Base-by-base conservation (phyloP, 1,284 basidiomycete species). In the Cutaneotrichosporon sp. region DNA sequence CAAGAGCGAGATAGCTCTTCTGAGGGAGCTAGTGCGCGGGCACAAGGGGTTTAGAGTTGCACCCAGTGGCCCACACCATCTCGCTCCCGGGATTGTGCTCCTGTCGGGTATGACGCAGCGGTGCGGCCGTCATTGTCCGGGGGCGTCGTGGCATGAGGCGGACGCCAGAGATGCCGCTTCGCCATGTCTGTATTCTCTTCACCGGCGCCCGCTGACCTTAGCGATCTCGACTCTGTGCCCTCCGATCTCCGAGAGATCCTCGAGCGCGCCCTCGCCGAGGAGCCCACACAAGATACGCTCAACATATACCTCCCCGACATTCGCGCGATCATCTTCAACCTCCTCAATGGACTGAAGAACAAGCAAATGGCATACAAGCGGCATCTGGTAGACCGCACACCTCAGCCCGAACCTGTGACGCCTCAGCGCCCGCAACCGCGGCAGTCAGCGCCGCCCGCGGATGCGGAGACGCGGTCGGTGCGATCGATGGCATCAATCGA, bases 231-330 rank as follows among this genome's bases (percentile, higher is more conserved):
- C 73, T 83, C 86, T 8, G 91, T 99, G 2, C 96, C 97, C 2
- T 87, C 92, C 68, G 92, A 97, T 75, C 85, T 99, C 30, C 88
- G 96, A 52, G 83, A 82, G 61, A 90, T 97, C 51, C 87, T 99
- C 56, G 97, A 99, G 81, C 86, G 88, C 72, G 91, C 92, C 74
- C 84, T 97, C 49, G 87, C 92, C 8, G 94, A 97, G 80, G 91
- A 96, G 62, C 93, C 95, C 36, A 90, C 86, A 0, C 84, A 86
- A 8, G 88, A 90, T 60, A 93, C 91, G 65, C 88, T 99, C 65
- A 91, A 96, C 59, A 82, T 89, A 2, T 97, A 93, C 81, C 86
- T 98, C 5, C 96, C 97, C 22, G 87, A 87, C 67, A 95, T 98
- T 56, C 89, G 96, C 56, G 86, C 87, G 71, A 97, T 98, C 77